Evolutionary conservation across 805 yeast genomes (phyloP), one percentile per base, ranked within the genome.

Genomic region (Ogataea degrootiae): DNA sequence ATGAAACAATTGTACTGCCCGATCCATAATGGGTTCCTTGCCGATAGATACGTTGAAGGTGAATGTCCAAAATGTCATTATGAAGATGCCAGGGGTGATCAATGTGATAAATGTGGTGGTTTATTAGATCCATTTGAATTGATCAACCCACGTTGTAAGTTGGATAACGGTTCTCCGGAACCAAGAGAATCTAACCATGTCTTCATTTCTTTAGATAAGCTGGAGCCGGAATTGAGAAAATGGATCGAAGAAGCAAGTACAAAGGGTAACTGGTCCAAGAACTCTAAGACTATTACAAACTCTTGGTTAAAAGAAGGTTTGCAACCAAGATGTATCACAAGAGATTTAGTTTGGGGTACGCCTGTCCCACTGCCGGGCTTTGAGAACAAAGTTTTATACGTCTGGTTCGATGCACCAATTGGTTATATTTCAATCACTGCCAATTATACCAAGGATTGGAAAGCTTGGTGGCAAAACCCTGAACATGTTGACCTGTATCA

Each of bases 81-180:
- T 65, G 96, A 87, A 53, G 99, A 94, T 66, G 99, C 99, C 33
- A 83, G 99, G 69, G 99, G 99, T 59, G 99, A 94, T 69, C 99
- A 94, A 74, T 94, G 99, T 78, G 99, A 94, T 69, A 84, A 84
- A 61, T 94, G 99, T 75, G 99, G 99, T 55, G 70, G 72, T 50
- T 75, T 94, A 55, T 75, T 94, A 58, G 87, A 92, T 66, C 96
- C 99, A 43, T 85, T 90, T 61, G 98, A 94, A 69, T 79, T 94
- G 66, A 83, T 92, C 55, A 79, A 91, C 54, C 98, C 99, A 46
- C 87, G 96, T 59, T 94, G 99, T 80, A 92, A 94, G 71, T 71
- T 94, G 51, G 99, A 94, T 63, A 78, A 80, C 57, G 77, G 89
- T 41, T 74, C 85, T 11, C 99, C 99, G 34, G 79, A 80, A 43